Percentiles rank a stretch among this genome's conserved stretches.
These are phyloP conservation scores for Lathyrus oleraceus DNA, from an alignment of 306 rosid genomes.

Conservation along the genomic window DNA sequence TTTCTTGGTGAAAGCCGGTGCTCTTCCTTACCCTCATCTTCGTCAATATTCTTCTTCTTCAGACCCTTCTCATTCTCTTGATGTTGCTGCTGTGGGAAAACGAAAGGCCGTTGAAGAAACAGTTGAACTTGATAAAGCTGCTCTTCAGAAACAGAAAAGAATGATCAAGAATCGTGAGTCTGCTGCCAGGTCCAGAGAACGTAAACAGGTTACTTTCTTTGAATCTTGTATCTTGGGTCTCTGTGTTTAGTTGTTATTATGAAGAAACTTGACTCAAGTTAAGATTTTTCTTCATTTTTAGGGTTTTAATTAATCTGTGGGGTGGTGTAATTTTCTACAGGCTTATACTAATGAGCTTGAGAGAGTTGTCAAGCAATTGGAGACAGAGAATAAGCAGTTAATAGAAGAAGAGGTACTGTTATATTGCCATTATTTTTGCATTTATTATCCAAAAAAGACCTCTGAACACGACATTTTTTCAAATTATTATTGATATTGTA, in stretches of 20 bases:
- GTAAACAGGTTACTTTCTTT: conserved; percentile 62
- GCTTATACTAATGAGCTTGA: conserved; percentile 89
- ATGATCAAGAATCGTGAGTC: conserved; percentile 95
- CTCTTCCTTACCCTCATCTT: conserved; percentile 29
- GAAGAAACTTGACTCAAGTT: too few relatives aligned
- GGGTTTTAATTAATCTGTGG: not conserved
- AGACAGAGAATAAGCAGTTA: conserved; percentile 66
- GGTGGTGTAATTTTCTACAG: conserved; percentile 36
- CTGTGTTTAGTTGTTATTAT: not conserved
- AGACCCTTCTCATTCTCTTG: not conserved
- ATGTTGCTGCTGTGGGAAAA: conserved; percentile 42
- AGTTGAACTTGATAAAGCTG: conserved; percentile 66
- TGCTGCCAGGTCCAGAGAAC: conserved; percentile 92
- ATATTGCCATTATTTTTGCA: not conserved
- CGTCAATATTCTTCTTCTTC: conserved; percentile 17
- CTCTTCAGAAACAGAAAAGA: conserved; percentile 76
- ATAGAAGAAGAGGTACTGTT: conserved; percentile 61
- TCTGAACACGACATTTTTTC: too few relatives aligned
- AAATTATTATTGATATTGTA: too few relatives aligned
- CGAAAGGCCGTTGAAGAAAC: conserved; percentile 66
- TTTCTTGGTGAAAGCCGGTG: conserved; percentile 58
- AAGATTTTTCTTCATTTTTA: too few relatives aligned
- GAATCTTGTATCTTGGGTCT: not conserved
- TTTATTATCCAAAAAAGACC: too few relatives aligned
- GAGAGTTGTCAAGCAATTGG: conserved; percentile 63